These are phyloP conservation scores for Cryptosporidium ubiquitum DNA, from an alignment of 169 alveolate genomes.

Conservation along the genomic window DNA sequence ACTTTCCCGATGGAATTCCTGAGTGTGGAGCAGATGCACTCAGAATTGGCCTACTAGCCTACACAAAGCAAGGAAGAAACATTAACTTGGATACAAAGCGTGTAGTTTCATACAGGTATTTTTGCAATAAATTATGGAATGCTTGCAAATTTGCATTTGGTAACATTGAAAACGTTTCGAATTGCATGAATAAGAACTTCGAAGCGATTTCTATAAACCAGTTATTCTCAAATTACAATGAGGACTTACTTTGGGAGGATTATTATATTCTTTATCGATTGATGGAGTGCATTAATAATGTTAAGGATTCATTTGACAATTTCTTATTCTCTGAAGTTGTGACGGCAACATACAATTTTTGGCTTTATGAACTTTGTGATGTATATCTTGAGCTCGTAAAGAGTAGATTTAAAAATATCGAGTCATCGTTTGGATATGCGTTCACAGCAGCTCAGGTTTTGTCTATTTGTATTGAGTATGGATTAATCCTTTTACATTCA, in stretches of 20 bases:
- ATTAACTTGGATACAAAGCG: constrained; percentile 96
- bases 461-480: constrained; percentile 80
- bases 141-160: constrained; percentile 92
- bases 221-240: constrained; percentile 52
- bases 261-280: constrained; percentile 94
- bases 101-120: constrained; percentile 96
- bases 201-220: constrained; percentile 17
- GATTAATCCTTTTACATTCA: constrained; percentile 94
- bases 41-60: constrained; percentile 95
- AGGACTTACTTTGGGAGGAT: constrained; percentile 89
- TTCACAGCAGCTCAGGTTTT: constrained; percentile 79
- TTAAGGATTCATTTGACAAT: constrained; percentile 86
- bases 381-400: constrained; percentile 95
- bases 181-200: background rate
- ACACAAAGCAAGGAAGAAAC: constrained; percentile 93
- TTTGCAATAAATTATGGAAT: constrained; percentile 98
- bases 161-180: constrained; percentile 75
- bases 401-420: constrained; percentile 81
- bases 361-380: constrained; percentile 98
- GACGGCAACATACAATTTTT: constrained; percentile 92
- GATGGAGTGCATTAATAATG: constrained; percentile 80
- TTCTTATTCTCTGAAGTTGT: constrained; percentile 95
- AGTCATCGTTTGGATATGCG: constrained; percentile 78
- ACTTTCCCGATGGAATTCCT: constrained; percentile 98
- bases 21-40: constrained; percentile 99